phyloP scores from a whole-genome alignment of 768 basidiomycete genomes.

The Russula sp. region DNA sequence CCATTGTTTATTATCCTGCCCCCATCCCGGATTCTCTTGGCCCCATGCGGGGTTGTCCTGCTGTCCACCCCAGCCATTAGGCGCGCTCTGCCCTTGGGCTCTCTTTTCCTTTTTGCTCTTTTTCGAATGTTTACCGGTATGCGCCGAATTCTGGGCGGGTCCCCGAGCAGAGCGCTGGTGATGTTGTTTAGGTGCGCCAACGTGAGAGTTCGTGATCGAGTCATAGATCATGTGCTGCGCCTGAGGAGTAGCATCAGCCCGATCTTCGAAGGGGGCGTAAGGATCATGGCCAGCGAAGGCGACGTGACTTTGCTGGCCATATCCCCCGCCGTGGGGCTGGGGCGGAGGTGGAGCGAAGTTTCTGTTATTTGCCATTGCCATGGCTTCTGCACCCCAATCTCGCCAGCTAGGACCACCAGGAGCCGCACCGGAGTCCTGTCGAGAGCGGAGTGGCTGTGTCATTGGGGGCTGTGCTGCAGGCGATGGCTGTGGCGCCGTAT shows the following conservation, averaged over 20 bases:
- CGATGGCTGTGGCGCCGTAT: slow-evolving; percentile 1
- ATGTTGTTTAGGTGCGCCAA: slow-evolving; percentile 9
- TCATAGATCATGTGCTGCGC: slow-evolving; percentile 22
- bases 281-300: slow-evolving; percentile 19
- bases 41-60: slow-evolving; percentile 7
- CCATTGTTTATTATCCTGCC: not conserved
- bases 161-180: slow-evolving; percentile 15
- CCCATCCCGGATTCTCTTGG: slow-evolving; percentile 3
- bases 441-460: not conserved
- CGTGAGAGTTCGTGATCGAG: slow-evolving; percentile 16
- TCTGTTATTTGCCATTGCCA: slow-evolving; percentile 16
- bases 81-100: slow-evolving; percentile 13
- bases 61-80: slow-evolving; percentile 10
- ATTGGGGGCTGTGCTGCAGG: slow-evolving; percentile 8
- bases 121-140: slow-evolving; percentile 13
- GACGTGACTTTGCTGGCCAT: slow-evolving; percentile 16
- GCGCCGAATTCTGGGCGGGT: slow-evolving; percentile 3
- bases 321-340: not conserved
- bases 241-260: slow-evolving; percentile 13
- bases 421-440: slow-evolving; percentile 10
- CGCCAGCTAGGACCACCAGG: slow-evolving; percentile 16
- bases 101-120: slow-evolving; percentile 25
- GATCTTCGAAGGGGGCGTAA: slow-evolving; percentile 15
- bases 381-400: slow-evolving; percentile 26
- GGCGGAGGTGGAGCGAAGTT: not conserved